These are phyloP conservation scores for Leishmania tarentolae DNA, from an alignment of 208 protist species.

Conservation along the genomic window DNA sequence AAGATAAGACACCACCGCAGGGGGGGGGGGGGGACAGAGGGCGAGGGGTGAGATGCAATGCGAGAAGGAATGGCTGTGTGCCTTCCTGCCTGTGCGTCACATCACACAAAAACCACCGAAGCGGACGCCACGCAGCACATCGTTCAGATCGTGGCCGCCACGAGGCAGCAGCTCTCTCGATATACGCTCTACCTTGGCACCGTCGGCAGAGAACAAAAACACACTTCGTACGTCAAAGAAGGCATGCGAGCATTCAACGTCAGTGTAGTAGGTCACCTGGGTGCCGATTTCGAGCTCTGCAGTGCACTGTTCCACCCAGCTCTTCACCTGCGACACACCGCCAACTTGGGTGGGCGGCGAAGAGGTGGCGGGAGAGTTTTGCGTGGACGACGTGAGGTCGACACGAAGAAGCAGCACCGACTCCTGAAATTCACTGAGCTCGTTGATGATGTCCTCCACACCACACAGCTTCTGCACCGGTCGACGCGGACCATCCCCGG, in stretches of 20 bases:
- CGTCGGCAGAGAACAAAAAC: constrained; percentile 41
- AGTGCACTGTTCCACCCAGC: constrained; percentile 12
- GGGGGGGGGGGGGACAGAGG: not conserved
- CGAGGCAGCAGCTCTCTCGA: constrained; percentile 44
- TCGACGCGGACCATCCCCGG: constrained; percentile 21
- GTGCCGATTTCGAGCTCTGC: constrained; percentile 39
- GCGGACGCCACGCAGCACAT: constrained; percentile 35
- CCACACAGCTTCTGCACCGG: constrained; percentile 18
- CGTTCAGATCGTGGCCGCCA: constrained; percentile 25
- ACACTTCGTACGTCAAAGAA: constrained; percentile 45
- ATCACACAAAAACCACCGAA: constrained; percentile 32
- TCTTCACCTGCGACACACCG: constrained; percentile 33
- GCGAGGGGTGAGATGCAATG: not conserved
- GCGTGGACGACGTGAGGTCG: constrained; percentile 18
- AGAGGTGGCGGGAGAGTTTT: not conserved
- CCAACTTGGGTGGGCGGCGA: constrained; percentile 14
- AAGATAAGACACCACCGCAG: not conserved
- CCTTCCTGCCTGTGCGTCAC: not conserved
- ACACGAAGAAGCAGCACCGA: constrained; percentile 34
- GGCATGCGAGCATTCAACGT: constrained; percentile 23
- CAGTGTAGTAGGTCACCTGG: constrained; percentile 49
- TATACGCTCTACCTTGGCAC: constrained; percentile 35
- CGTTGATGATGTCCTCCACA: constrained; percentile 49
- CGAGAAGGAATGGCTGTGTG: too few relatives aligned
- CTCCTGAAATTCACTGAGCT: constrained; percentile 58